Evolutionary conservation across 176 grass and related monocot genomes (phyloP).

Genomic region (Bonia amplexicaulis): DNA sequence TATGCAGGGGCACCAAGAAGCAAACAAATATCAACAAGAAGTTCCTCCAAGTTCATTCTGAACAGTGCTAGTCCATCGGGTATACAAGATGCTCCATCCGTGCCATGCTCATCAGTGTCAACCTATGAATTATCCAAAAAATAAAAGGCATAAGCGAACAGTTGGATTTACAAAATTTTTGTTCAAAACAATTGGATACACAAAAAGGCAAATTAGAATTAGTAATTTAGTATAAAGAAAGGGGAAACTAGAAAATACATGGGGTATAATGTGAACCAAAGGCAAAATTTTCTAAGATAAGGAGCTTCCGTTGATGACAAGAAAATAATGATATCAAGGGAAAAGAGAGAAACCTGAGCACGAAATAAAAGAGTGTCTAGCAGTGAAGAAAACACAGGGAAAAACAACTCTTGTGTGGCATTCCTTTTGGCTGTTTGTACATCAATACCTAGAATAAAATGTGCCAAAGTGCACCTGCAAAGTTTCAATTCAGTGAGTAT

Average conservation of each 20-base stretch:
- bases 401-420: conserved; percentile 51
- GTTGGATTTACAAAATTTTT: neutral
- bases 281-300: neutral
- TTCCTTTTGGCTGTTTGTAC: conserved; percentile 54
- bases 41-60: conserved; percentile 87
- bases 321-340: neutral
- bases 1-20: conserved; percentile 62
- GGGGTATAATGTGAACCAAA: conserved; percentile 12
- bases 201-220: neutral
- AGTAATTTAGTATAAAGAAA: neutral
- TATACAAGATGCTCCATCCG: conserved; percentile 47
- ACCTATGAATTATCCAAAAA: conserved; percentile 43
- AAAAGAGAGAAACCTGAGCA: conserved; percentile 58
- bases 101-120: conserved; percentile 38
- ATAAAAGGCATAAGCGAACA: conserved; percentile 9
- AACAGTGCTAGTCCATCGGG: conserved; percentile 75
- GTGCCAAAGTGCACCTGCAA: conserved; percentile 82
- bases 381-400: conserved; percentile 78
- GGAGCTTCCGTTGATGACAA: neutral
- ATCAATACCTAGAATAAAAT: conserved; percentile 71
- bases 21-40: conserved; percentile 90
- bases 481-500: conserved; percentile 12
- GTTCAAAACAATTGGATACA: conserved; percentile 13
- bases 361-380: conserved; percentile 77
- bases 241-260: neutral